Evolutionary conservation across 1,284 basidiomycete species (phyloP), one percentile per base, ranked within the genome.

Genomic region (Trametes pubescens): DNA sequence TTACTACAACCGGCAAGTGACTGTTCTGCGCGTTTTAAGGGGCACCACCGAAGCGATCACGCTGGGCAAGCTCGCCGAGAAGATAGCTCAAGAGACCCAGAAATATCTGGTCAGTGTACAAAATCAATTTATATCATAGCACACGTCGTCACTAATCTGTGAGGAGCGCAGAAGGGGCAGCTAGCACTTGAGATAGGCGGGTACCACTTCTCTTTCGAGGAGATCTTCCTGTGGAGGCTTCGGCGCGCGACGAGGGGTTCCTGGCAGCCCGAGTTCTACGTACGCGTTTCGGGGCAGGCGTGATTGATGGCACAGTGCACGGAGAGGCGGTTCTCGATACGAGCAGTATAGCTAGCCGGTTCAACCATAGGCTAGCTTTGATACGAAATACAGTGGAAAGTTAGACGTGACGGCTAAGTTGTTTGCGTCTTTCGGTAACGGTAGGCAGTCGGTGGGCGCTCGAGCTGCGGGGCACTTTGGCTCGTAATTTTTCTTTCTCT

Each of bases 191-290:
- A 2, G 1, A 37, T 55, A 2, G 46, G 18, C 9, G 35, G 44
- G 10, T 4, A 10, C 13, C 6, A 29, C 21, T 24, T 54, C 51
- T 21, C 26, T 24, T 40, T 59, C n/a, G 44, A 52, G 4, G 34
- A 57, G 0, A 53, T 66, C 34, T 32, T 57, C 51, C 16, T 62
- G 21, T 48, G 49, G 34, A 59, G 22, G 22, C 49, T 63, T 5
- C 51, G 47, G 9, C 65, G 48, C 29, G 59, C 57, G 11, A 57
- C 59, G 11, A 59, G 24, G 21, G 65, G 61, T 18, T 61, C 61
- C n/a, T 66, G 62, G 58, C 65, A 67, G 37, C 62, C 62, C 21
- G 65, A 61, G 32, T 35, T 61, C 47, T 43, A 26, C 35, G 51
- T 59, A 14, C 48, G n/a, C 22, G 3, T 47, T 34, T 22, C 13